Evolutionary conservation across 148 eudicot genomes (phyloP), one percentile per base, ranked within the genome.

Genomic region (Persicaria maculosa): DNA sequence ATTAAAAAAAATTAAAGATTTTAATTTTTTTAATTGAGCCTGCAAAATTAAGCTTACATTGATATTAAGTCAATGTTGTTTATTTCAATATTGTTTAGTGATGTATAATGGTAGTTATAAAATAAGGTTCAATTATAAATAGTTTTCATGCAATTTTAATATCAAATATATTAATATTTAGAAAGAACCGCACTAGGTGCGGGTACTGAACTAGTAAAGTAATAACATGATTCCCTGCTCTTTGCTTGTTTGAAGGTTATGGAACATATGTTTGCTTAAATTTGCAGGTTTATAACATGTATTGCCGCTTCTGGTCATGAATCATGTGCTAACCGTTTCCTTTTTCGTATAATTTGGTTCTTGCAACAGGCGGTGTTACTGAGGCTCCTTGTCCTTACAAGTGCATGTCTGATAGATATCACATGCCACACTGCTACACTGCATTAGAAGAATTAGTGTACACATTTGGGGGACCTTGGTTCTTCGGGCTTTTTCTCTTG

Each of bases 381-480:
- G 86, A 85, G 78, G 61, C 87, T 74, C 96, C 97, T 64, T 95
- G 99, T 79, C 97, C 99, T 59, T 95, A 95, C 86, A 87, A 83
- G 86, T 95, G 99, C 82, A 72, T 95, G 74, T 95, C 99, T 74
- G 99, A 92, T 72, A 88, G 90, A 90, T 95, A 92, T 83, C 91
- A 84, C 81, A 86, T 88, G 96, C 97, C 97, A 70, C 87, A 87
- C 62, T 95, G 99, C 79, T 87, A 90, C 76, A 95, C 99, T n/a
- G 87, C 99, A 55, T 83, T 92, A 79, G 99, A 95, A 80, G 97
- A 92, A 70, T 82, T 95, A 75, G 83, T 95, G 46, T 85, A 90
- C 77, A 85, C 99, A 7, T 95, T 95, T 75, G 99, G 99, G 68
- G 99, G 99, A 73, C 99, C 99, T 15, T 95, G 96, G 97, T 77